phyloP scores from a whole-genome alignment of 345 rosid genomes.

The Turritis glabra region DNA sequence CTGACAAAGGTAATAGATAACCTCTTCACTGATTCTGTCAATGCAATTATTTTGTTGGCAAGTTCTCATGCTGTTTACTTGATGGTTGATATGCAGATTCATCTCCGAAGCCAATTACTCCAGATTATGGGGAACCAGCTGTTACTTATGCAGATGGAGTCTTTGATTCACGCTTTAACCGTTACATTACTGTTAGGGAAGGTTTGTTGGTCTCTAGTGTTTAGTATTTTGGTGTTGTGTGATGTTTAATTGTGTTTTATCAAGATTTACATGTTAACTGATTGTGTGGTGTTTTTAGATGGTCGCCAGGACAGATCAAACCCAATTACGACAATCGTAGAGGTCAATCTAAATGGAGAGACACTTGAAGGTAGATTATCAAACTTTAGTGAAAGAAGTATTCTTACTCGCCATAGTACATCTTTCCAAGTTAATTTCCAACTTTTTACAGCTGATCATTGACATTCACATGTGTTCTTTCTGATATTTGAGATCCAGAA shows the following conservation, averaged over 20 bases:
- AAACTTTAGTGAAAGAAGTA: not conserved
- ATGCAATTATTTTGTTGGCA: not conserved
- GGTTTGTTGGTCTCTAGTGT: slow-evolving; percentile 41
- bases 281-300: slow-evolving; percentile 48
- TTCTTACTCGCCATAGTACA: not conserved
- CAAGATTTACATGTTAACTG: slow-evolving; percentile 4
- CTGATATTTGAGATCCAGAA: slow-evolving; percentile 46
- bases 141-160: slow-evolving; percentile 88
- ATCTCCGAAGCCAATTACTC: slow-evolving; percentile 70
- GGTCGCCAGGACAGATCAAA: slow-evolving; percentile 58
- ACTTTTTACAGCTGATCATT: not conserved
- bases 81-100: slow-evolving; percentile 46
- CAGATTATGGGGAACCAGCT: slow-evolving; percentile 65
- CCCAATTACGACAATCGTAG: slow-evolving; percentile 61
- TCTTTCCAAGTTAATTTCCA: not conserved
- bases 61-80: slow-evolving; percentile 17
- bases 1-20: slow-evolving; percentile 46
- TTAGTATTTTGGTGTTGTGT: slow-evolving; percentile 2
- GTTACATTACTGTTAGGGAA: slow-evolving; percentile 81
- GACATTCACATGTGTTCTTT: not conserved
- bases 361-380: slow-evolving; percentile 54
- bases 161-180: slow-evolving; percentile 63
- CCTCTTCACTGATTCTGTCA: not conserved
- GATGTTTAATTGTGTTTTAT: not conserved
- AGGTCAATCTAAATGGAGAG: slow-evolving; percentile 48